Evolutionary conservation across 2,329 filamentous ascomycete genomes (phyloP).

Genomic region (Albifimbria verrucaria): DNA sequence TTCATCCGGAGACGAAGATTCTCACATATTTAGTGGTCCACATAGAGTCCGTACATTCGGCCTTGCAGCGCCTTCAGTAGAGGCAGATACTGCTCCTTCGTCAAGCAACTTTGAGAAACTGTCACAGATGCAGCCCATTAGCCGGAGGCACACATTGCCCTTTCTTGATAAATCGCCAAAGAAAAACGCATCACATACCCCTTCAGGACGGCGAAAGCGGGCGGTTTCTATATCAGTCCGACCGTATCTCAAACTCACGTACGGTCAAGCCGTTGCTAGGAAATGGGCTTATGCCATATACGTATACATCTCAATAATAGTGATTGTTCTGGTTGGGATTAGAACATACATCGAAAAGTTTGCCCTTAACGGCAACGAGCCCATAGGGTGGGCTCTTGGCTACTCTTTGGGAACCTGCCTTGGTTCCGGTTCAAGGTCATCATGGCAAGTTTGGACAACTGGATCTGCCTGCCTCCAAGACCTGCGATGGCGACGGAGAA

Average conservation of each 20-base stretch:
- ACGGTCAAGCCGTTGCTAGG: constrained; percentile 68
- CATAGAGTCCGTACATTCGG: constrained; percentile 28
- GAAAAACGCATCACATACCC: constrained; percentile 49
- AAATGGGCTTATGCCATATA: constrained; percentile 84
- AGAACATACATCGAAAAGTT: constrained; percentile 63
- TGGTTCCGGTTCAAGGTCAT: constrained; percentile 70
- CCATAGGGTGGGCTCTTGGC: constrained; percentile 86
- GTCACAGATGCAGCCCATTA: constrained; percentile 15
- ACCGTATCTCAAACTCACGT: constrained; percentile 77
- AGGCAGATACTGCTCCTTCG: constrained; percentile 13
- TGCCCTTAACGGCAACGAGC: constrained; percentile 71
- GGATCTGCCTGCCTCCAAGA: constrained; percentile 67
- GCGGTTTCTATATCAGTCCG: constrained; percentile 62
- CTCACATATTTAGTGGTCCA: constrained; percentile 13
- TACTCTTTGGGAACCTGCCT: constrained; percentile 81
- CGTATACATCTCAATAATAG: constrained; percentile 66
- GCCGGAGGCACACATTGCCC: constrained; percentile 52
- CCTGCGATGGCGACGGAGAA: constrained; percentile 22
- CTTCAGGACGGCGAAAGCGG: constrained; percentile 64
- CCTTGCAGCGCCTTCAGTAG: constrained; percentile 7
- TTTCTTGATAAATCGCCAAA: constrained; percentile 28
- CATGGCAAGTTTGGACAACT: constrained; percentile 64
- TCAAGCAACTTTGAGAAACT: constrained; percentile 14
- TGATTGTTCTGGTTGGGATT: constrained; percentile 67
- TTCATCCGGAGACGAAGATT: constrained; percentile 30